A percentile compares a stretch with the other conserved stretches of the same genome.
Evolutionary conservation across 1,284 basidiomycete species (phyloP).

Genomic region (Marasmius tenuissimus): DNA sequence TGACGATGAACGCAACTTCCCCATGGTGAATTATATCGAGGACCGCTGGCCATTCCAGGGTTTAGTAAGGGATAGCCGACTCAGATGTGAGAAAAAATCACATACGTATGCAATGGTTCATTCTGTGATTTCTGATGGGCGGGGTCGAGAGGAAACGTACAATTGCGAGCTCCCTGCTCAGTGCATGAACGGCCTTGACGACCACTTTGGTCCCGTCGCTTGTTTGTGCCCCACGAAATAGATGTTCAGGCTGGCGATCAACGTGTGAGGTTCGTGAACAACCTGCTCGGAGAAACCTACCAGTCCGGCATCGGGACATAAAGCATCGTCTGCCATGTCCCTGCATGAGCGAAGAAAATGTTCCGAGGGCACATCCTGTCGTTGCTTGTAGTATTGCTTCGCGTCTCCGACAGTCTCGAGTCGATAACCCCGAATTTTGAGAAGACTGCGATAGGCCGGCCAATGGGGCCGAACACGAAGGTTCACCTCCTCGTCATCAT

Average conservation of each 20-base stretch:
- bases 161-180: slow-evolving; percentile 61
- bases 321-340: slow-evolving; percentile 48
- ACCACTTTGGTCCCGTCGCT: slow-evolving; percentile 54
- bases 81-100: slow-evolving; percentile 15
- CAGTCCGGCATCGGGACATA: slow-evolving; percentile 70
- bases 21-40: slow-evolving; percentile 63
- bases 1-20: slow-evolving; percentile 63
- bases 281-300: slow-evolving; percentile 37
- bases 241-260: slow-evolving; percentile 57
- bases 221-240: slow-evolving; percentile 63
- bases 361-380: slow-evolving; percentile 20
- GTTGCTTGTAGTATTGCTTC: slow-evolving; percentile 49
- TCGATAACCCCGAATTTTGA: slow-evolving; percentile 53
- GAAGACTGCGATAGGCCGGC: slow-evolving; percentile 49
- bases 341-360: slow-evolving; percentile 30
- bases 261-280: slow-evolving; percentile 4
- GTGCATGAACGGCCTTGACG: slow-evolving; percentile 64
- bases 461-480: slow-evolving; percentile 59
- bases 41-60: slow-evolving; percentile 45
- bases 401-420: slow-evolving; percentile 71
- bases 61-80: slow-evolving; percentile 2
- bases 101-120: slow-evolving; percentile 77
- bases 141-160: slow-evolving; percentile 54
- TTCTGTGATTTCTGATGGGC: slow-evolving; percentile 52
- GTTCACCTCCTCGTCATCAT: slow-evolving; percentile 66